Evolutionary conservation across 1,139 yeast species (phyloP), one percentile per base, ranked within the genome.

Genomic region (Blastobotrys malaysiensis): DNA sequence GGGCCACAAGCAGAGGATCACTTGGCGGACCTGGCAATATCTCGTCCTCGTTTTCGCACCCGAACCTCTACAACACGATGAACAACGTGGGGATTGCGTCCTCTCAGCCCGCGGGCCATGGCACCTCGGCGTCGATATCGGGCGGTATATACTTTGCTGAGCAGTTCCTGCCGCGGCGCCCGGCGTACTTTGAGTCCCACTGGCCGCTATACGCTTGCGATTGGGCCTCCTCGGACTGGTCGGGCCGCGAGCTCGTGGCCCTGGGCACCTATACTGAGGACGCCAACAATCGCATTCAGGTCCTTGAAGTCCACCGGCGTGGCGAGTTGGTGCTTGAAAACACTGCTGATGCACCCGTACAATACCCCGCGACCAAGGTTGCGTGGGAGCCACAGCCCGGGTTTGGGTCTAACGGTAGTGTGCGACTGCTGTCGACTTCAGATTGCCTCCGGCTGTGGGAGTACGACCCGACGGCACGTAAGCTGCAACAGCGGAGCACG

Each of bases 181-280:
- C 78, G 5, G 83, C 88, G 5, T 78, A 77, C 62, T 85, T 77
- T 63, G 81, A 80, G 56, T 75, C 86, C 0, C 79, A 79, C 52
- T 76, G 77, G 67, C 93, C 95, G 1, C 71, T 88, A 19, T 85
- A 79, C 63, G 78, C 84, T 27, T 73, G 81, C 22, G 95, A 85
- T 64, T 88, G 96, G 96, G 69, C 80, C 6, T 65, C 66, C 39
- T 57, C 70, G 16, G 67, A 69, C 9, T 69, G 71, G 19, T 69
- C 70, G 3, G 74, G 74, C 14, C 62, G 68, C 19, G 85, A 84
- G 18, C 73, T 79, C 54, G 69, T 88, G 9, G 95, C 89, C 0
- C 68, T 86, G 26, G 77, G 85, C 14, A 78, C 95, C 0, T 86
- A 81, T 66, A 78, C 86, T 54, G 96, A 88, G 67, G 93, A 88